These are phyloP conservation scores for Triangularia setosa DNA, from an alignment of 2,329 filamentous ascomycete species.

Conservation along the genomic window DNA sequence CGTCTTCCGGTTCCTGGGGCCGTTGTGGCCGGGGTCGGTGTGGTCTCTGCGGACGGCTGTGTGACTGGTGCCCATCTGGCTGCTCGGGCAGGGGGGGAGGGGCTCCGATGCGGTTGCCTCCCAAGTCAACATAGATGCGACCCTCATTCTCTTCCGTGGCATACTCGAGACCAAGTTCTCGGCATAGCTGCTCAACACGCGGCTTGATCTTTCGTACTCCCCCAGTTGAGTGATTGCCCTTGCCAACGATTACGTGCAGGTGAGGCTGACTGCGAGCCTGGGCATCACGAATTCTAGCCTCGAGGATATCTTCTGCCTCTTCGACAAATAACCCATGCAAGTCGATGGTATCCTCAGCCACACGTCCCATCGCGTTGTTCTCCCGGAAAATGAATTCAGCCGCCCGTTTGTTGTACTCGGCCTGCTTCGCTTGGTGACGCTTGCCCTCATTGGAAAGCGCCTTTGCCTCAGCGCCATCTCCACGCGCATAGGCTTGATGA, in stretches of 20 bases:
- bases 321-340: constrained; percentile 92
- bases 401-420: constrained; percentile 85
- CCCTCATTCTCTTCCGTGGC: constrained; percentile 85
- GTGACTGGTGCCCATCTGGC: constrained; percentile 39
- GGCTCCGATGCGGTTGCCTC: constrained; percentile 58
- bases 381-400: constrained; percentile 93
- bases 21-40: constrained; percentile 32
- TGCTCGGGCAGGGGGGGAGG: constrained; percentile 46
- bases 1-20: constrained; percentile 28
- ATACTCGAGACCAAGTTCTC: constrained; percentile 77
- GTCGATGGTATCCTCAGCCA: constrained; percentile 81
- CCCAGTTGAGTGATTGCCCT: constrained; percentile 79
- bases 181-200: constrained; percentile 83
- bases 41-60: constrained; percentile 15
- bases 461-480: constrained; percentile 82
- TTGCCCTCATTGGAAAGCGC: constrained; percentile 77
- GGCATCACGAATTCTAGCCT: constrained; percentile 78
- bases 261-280: constrained; percentile 70
- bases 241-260: constrained; percentile 92
- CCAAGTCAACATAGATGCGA: constrained; percentile 81
- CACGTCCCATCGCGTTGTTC: constrained; percentile 77
- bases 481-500: constrained; percentile 74
- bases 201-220: constrained; percentile 95
- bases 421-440: constrained; percentile 75
- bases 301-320: constrained; percentile 87